phyloP scores from a whole-genome alignment of 2,329 filamentous ascomycete species.

The Taxawa tesnikishii region DNA sequence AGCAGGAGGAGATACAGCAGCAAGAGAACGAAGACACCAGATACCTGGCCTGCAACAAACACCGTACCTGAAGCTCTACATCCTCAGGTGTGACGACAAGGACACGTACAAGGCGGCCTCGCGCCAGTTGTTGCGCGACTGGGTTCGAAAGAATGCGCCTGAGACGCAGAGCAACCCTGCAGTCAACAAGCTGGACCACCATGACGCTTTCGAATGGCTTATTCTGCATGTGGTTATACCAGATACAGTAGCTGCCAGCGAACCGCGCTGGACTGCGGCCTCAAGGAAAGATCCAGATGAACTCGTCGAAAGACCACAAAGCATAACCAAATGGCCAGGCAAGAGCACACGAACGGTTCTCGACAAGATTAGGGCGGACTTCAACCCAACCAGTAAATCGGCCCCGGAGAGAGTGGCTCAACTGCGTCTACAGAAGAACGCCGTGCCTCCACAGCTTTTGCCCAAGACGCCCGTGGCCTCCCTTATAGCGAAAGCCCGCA shows the following conservation, averaged over 20 bases:
- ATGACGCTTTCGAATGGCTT: conserved; percentile 94
- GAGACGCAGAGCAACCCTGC: conserved; percentile 43
- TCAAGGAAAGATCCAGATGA: conserved; percentile 37
- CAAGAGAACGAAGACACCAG: conserved; percentile 66
- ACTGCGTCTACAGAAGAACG: conserved; percentile 54
- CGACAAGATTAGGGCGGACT: conserved; percentile 83
- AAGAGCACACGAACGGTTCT: conserved; percentile 68
- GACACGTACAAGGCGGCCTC: conserved; percentile 79
- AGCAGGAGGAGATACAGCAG: conserved; percentile 2
- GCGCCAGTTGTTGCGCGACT: conserved; percentile 71
- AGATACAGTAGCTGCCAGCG: conserved; percentile 67
- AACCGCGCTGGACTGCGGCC: conserved; percentile 52
- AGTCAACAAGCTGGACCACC: conserved; percentile 66
- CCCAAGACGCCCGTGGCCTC: conserved; percentile 29
- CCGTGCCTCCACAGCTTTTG: conserved; percentile 31
- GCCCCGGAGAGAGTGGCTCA: conserved; percentile 71
- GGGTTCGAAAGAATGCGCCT: conserved; percentile 69
- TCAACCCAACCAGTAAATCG: conserved; percentile 66
- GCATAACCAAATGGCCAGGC: conserved; percentile 63
- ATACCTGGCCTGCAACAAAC: conserved; percentile 88
- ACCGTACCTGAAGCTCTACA: conserved; percentile 81
- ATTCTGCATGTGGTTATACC: conserved; percentile 87
- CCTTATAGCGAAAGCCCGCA: conserved; percentile 58
- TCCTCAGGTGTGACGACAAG: conserved; percentile 90
- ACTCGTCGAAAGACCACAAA: conserved; percentile 50